These are phyloP conservation scores for Candida verbasci DNA, from an alignment of 805 yeast species.

Conservation along the genomic window DNA sequence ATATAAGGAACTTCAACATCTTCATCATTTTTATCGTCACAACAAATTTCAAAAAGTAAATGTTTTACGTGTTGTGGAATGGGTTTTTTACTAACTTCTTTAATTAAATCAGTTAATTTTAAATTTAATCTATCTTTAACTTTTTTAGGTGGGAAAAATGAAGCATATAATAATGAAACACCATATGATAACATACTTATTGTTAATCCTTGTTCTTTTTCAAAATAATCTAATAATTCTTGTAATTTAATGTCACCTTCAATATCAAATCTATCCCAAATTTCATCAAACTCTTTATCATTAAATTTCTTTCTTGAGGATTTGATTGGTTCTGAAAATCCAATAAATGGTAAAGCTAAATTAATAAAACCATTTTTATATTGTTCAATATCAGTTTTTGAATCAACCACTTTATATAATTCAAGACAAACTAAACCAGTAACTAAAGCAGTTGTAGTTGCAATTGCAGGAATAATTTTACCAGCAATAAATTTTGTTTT, in stretches of 20 bases:
- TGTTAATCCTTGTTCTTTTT: constrained; percentile 77
- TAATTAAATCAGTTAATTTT: constrained; percentile 71
- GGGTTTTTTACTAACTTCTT: constrained; percentile 80
- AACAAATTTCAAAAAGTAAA: constrained; percentile 83
- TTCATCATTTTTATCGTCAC: constrained; percentile 88
- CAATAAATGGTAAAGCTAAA: constrained; percentile 92
- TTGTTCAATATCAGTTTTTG: constrained; percentile 69
- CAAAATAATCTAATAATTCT: constrained; percentile 69
- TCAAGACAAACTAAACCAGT: constrained; percentile 94
- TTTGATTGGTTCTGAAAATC: constrained; percentile 92
- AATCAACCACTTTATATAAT: constrained; percentile 82
- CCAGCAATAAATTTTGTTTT: constrained; percentile 98
- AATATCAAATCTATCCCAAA: constrained; percentile 93
- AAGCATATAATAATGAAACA: constrained; percentile 84
- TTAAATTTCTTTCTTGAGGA: constrained; percentile 82
- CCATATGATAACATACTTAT: constrained; percentile 91
- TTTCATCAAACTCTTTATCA: constrained; percentile 71
- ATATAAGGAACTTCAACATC: constrained; percentile 94
- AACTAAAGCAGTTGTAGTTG: constrained; percentile 97
- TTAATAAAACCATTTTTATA: constrained; percentile 91
- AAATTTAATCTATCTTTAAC: constrained; percentile 68
- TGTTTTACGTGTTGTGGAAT: constrained; percentile 69
- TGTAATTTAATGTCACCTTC: constrained; percentile 72
- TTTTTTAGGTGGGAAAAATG: constrained; percentile 91
- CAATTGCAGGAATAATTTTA: constrained; percentile 97